These are phyloP conservation scores for Candida sanyaensis DNA, from an alignment of 1,139 yeast genomes.

Conservation along the genomic window DNA sequence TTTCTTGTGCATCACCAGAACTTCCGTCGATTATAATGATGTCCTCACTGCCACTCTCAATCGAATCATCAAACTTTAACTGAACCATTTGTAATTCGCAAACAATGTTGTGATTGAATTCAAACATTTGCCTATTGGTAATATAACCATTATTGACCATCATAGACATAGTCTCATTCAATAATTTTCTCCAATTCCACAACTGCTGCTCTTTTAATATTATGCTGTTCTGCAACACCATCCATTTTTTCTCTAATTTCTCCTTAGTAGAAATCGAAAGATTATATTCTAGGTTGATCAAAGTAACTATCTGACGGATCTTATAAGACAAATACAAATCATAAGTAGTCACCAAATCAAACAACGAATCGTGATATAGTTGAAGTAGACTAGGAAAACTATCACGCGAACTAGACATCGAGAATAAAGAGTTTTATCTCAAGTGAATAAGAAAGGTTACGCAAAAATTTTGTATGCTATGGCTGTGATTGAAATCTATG, in stretches of 20 bases:
- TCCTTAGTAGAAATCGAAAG: neutral
- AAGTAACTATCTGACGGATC: neutral
- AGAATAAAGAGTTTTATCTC: neutral
- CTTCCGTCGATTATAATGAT: neutral
- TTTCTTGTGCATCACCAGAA: neutral
- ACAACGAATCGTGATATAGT: neutral
- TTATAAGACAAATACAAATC: slow-evolving; percentile 1
- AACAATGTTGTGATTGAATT: neutral
- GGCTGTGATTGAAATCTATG: no score
- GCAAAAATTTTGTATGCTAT: no score
- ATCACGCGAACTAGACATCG: neutral
- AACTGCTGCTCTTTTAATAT: slow-evolving; percentile 1
- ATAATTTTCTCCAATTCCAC: neutral
- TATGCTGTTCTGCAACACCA: slow-evolving; percentile 1
- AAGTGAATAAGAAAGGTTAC: no score
- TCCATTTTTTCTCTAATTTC: neutral
- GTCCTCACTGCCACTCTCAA: slow-evolving; percentile 1
- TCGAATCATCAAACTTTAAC: neutral
- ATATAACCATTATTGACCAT: neutral
- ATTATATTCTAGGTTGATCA: neutral
- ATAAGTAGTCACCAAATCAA: neutral
- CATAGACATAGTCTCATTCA: neutral
- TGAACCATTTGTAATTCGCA: slow-evolving; percentile 2
- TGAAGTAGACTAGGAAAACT: neutral
- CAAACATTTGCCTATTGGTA: neutral